Evolutionary conservation across 352 stramenopile genomes (phyloP).

Genomic region (Pythium guiyangense): DNA sequence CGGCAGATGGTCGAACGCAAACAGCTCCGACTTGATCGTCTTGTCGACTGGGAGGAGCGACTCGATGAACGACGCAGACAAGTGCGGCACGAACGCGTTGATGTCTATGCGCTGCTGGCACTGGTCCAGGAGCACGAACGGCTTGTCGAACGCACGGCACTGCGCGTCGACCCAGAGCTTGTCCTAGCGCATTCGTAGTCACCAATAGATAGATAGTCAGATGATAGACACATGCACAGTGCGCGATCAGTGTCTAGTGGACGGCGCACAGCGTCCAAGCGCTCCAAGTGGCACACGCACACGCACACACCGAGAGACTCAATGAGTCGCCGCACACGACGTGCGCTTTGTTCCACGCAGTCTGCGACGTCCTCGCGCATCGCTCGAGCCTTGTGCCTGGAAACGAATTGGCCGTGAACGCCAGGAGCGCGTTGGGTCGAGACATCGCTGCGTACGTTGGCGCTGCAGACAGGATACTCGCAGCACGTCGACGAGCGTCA

Average conservation of each 20-base stretch:
- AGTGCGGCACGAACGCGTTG: constrained; percentile 11
- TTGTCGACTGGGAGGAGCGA: constrained; percentile 11
- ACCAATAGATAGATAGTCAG: no score
- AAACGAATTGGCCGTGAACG: constrained; percentile 3
- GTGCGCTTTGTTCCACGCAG: constrained; percentile 1
- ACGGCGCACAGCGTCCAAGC: neutral
- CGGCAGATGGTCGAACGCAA: constrained; percentile 19
- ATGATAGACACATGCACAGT: neutral
- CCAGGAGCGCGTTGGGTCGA: constrained; percentile 1
- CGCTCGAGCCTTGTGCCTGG: neutral
- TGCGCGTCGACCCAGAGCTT: constrained; percentile 19
- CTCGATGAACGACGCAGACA: constrained; percentile 16
- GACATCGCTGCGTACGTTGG: neutral
- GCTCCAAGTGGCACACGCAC: no score
- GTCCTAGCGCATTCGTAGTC: constrained; percentile 2
- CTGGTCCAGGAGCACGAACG: constrained; percentile 12
- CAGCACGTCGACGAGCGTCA: constrained; percentile 2
- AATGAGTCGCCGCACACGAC: constrained; percentile 12
- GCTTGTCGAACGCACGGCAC: constrained; percentile 16
- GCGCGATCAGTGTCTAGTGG: neutral
- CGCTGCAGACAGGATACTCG: constrained; percentile 3
- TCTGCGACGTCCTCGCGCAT: constrained; percentile 1
- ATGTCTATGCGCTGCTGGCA: neutral
- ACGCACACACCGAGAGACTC: constrained; percentile 2
- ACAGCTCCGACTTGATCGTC: constrained; percentile 5